These are phyloP conservation scores for Monilinia laxa DNA, from an alignment of 2,329 filamentous ascomycete species.

Conservation along the genomic window DNA sequence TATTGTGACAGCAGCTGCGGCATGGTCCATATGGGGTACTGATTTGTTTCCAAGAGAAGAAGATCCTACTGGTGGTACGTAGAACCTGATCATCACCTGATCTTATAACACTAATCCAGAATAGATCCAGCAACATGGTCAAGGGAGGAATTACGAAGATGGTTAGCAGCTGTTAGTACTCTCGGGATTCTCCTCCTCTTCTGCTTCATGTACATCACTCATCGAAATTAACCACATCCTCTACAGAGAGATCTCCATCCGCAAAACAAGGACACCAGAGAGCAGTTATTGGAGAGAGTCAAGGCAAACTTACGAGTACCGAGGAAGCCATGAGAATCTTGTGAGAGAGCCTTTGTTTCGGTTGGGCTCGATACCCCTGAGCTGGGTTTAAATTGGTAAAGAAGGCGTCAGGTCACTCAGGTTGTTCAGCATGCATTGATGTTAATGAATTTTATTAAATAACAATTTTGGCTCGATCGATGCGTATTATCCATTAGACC, in stretches of 20 bases:
- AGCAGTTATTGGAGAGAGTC: slow-evolving; percentile 66
- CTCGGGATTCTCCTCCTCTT: slow-evolving; percentile 2
- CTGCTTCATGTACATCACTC: slow-evolving; percentile 13
- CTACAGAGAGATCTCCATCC: slow-evolving; percentile 63
- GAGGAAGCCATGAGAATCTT: slow-evolving; percentile 23
- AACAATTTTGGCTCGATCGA: neutral
- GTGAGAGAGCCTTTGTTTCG: neutral
- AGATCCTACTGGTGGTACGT: slow-evolving; percentile 74
- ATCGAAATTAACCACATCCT: slow-evolving; percentile 7
- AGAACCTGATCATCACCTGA: neutral
- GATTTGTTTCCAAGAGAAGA: slow-evolving; percentile 74
- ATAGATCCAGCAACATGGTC: slow-evolving; percentile 72
- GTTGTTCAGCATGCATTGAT: slow-evolving; percentile 10
- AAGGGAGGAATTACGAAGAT: slow-evolving; percentile 72
- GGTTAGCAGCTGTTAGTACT: slow-evolving; percentile 72
- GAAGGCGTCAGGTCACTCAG: slow-evolving; percentile 8
- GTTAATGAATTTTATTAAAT: neutral
- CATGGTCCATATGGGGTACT: slow-evolving; percentile 78
- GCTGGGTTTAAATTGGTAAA: neutral
- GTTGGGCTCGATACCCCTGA: neutral
- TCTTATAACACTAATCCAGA: neutral
- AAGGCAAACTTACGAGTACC: slow-evolving; percentile 62
- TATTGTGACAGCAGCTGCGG: slow-evolving; percentile 75
- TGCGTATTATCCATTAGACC: neutral
- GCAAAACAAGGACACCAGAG: slow-evolving; percentile 56